Percentiles rank a stretch among this genome's conserved stretches.
Conservation (phyloP, 139 green algal genomes). For the Micractinium sp. region DNA sequence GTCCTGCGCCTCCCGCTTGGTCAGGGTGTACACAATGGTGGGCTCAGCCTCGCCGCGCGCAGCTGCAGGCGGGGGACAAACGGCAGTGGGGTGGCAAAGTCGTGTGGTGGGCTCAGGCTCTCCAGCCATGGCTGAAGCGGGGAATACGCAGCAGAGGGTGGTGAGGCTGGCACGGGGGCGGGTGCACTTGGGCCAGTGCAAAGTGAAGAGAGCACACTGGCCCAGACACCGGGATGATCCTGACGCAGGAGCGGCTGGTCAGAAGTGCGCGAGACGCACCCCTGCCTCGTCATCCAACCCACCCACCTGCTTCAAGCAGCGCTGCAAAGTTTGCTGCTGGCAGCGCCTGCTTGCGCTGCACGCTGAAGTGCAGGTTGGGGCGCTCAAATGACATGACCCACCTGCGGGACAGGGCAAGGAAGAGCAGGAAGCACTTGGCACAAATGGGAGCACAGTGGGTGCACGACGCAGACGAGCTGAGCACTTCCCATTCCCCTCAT, state of each 20-base stretch:
- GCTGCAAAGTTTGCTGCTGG: slow-evolving; percentile 11
- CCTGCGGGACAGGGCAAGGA: neutral
- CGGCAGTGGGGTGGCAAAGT: too few species aligned
- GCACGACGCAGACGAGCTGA: neutral
- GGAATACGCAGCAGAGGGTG: neutral
- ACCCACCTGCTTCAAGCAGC: slow-evolving; percentile 33
- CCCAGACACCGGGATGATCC: too few species aligned
- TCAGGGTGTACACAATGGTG: slow-evolving; percentile 69
- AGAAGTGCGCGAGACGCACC: neutral
- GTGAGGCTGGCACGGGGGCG: neutral
- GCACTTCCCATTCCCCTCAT: neutral
- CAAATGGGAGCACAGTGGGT: neutral
- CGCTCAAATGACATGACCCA: slow-evolving; percentile 67
- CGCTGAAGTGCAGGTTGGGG: slow-evolving; percentile 64
- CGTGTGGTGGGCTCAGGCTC: too few species aligned
- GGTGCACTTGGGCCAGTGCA: neutral
- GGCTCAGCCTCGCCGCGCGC: slow-evolving; percentile 16
- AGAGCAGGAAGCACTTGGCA: neutral
- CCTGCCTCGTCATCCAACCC: neutral
- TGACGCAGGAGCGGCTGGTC: neutral
- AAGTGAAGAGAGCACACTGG: neutral
- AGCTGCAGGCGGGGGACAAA: neutral
- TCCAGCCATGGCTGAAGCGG: too few species aligned
- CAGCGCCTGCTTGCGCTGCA: slow-evolving; percentile 35
- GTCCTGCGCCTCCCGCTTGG: slow-evolving; percentile 37